Base-by-base conservation (phyloP, 2,329 filamentous ascomycete genomes). In the Colletotrichum shisoi region DNA sequence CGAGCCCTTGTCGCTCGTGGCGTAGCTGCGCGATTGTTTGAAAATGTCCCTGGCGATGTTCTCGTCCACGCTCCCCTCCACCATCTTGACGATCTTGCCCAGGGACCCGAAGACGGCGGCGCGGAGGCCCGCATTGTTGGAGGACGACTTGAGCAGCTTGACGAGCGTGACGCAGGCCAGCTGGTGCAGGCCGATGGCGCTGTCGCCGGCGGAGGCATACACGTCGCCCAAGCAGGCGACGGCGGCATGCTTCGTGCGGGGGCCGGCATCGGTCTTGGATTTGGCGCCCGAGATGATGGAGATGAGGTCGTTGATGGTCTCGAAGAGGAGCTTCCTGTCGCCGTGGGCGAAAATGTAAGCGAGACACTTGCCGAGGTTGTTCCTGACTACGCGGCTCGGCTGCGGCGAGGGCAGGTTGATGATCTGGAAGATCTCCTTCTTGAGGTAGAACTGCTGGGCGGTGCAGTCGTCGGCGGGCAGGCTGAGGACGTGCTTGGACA, bases 351-450 rank as follows among this genome's bases (percentile, higher is more conserved):
- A 91, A 66, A 98, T 89, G 73, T 91, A 89, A 48, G 90, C 90
- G 71, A 97, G 90, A 72, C 93, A 94, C 77, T 88, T 87, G 54
- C 93, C 94, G 42, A 98, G 78, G 76, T 94, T 96, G 79, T 94
- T 95, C 73, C 95, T 88, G 75, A 97, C 91, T 46, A 97, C 91
- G 76, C 95, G 87, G 48, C 93, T 94, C 44, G 94, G 93, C 54
- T 91, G 86, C 63, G 94, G 94, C 46, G 92, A 85, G 56, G 88
- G 77, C 45, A 99, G 87, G 74, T 90, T 93, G 77, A 99, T 86
- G 76, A 99, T 91, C 79, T 97, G 93, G 78, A 98, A 92, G 71
- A 97, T 85, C 83, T 98, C 93, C 77, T 92, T 94, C 80, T 97
- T 97, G 73, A 99, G 85, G 76, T 92, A 92, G 73, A 93, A 89